Conservation (phyloP, 2,329 filamentous ascomycete genomes). For the Colletotrichum spaethianum region DNA sequence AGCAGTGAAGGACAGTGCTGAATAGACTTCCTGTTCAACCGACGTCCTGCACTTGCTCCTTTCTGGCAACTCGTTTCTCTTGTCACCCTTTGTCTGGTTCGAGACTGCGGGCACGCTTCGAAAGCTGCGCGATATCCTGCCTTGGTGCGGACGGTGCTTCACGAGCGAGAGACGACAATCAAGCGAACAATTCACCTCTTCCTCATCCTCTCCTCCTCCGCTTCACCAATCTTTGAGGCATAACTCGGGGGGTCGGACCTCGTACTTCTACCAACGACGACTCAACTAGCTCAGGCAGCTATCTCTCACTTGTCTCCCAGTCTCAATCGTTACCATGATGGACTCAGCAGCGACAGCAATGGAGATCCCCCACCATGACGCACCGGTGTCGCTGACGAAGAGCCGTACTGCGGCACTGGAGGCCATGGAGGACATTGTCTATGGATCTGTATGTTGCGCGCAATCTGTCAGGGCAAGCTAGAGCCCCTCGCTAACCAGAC, state of each 20-base stretch:
- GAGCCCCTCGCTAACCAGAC: slow-evolving; percentile 14
- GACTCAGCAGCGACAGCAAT: slow-evolving; percentile 38
- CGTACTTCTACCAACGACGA: slow-evolving; percentile 8
- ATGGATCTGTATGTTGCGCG: slow-evolving; percentile 80
- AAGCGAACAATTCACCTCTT: slow-evolving; percentile 6
- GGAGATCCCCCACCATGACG: slow-evolving; percentile 40
- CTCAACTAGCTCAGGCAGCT: slow-evolving; percentile 23
- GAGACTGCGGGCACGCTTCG: slow-evolving; percentile 19
- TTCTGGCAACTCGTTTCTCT: slow-evolving; percentile 19
- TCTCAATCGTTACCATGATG: slow-evolving; percentile 27
- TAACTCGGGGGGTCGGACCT: neutral
- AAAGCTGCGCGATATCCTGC: slow-evolving; percentile 25
- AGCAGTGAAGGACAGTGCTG: slow-evolving; percentile 43
- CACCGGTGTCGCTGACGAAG: slow-evolving; percentile 36
- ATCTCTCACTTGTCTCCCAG: neutral
- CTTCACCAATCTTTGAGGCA: slow-evolving; percentile 26
- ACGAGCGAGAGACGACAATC: neutral
- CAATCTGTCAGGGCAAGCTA: neutral
- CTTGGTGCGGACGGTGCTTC: neutral
- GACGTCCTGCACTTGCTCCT: slow-evolving; percentile 40
- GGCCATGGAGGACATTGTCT: slow-evolving; percentile 87
- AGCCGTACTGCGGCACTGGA: slow-evolving; percentile 65
- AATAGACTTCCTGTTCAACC: slow-evolving; percentile 41
- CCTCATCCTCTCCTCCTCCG: neutral
- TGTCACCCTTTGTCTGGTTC: slow-evolving; percentile 4